A percentile compares a stretch with the other conserved stretches of the same genome.
These are phyloP conservation scores for Cladorrhinum samala DNA, from an alignment of 495 filamentous ascomycete species.

Conservation along the genomic window DNA sequence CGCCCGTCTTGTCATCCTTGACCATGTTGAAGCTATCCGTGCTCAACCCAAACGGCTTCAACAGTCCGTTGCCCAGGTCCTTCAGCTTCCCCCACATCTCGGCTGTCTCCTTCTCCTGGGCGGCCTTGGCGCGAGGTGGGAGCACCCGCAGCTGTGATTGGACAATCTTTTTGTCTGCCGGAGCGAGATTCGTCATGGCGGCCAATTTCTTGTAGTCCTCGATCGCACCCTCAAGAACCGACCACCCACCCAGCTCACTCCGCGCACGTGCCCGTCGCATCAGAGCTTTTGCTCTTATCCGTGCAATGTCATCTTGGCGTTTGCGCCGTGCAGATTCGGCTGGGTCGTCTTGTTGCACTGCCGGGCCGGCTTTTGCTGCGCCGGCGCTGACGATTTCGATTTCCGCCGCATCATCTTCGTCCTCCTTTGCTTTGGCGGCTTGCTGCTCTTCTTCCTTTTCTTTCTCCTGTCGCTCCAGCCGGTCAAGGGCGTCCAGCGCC, in stretches of 20 bases:
- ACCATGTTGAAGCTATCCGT: slow-evolving; percentile 92
- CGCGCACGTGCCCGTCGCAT: slow-evolving; percentile 76
- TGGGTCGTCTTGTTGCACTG: slow-evolving; percentile 32
- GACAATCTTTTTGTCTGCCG: slow-evolving; percentile 61
- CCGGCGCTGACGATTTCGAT: slow-evolving; percentile 49
- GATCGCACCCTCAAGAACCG: slow-evolving; percentile 69
- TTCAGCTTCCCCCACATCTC: slow-evolving; percentile 98
- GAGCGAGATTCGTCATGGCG: slow-evolving; percentile 49
- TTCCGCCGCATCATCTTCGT: slow-evolving; percentile 54
- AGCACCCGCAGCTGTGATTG: slow-evolving; percentile 57
- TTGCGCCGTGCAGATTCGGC: slow-evolving; percentile 25
- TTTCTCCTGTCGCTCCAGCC: slow-evolving; percentile 35
- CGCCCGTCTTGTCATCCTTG: slow-evolving; percentile 82
- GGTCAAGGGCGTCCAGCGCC: slow-evolving; percentile 65
- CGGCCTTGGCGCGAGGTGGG: slow-evolving; percentile 60
- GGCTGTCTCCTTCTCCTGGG: slow-evolving; percentile 76
- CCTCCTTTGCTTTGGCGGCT: slow-evolving; percentile 36
- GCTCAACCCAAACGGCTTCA: slow-evolving; percentile 88
- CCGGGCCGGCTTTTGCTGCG: slow-evolving; percentile 43
- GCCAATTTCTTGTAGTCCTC: slow-evolving; percentile 65
- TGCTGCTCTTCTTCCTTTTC: slow-evolving; percentile 16
- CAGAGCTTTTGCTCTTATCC: slow-evolving; percentile 77
- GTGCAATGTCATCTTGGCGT: slow-evolving; percentile 56
- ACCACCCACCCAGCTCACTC: slow-evolving; percentile 69
- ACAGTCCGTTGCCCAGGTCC: slow-evolving; percentile 81